Evolutionary conservation across 2,329 filamentous ascomycete genomes (phyloP), one percentile per base, ranked within the genome.

Genomic region (Colletotrichum sp.): DNA sequence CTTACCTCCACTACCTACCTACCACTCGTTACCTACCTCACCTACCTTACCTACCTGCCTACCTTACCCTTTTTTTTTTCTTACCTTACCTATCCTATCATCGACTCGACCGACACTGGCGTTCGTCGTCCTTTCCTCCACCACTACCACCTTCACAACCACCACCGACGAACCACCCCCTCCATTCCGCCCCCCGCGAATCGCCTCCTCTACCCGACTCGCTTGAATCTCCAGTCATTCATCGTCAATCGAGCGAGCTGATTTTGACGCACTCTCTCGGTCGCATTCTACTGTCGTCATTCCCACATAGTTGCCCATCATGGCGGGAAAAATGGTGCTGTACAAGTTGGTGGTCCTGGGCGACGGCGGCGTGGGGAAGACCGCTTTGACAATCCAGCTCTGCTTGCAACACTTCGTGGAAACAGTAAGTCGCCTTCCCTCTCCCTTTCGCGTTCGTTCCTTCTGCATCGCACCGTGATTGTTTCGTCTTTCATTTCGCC

Each of bases 331-430:
- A 90, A 98, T 98, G 95, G 96, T 96, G 84, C 88, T 98, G 85
- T 98, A 98, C 90, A 98, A 98, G 88, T 88, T 98, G 90, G 96
- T 98, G 92, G 96, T 98, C 87, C 89, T 98, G 79, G 96, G 96
- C 81, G 96, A 98, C 85, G 96, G 96, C 88, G 96, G 96, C 87
- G 96, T 98, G 78, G 96, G 96, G 81, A 98, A 98, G 88, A 98
- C 96, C 68, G 96, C 96, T 82, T 89, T 98, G 84, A 98, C 96
- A 75, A 98, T 98, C 84, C 96, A 99, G 93, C 90, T 99, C 81
- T 99, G 97, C 86, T 88, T 99, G 83, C 98, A 99, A 87, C 97
- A 99, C 87, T 99, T 99, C 85, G 96, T 99, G 82, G 96, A 99
- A 88, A 98, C 96, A 78, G 92, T 93, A 87, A 87, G 91, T 89